Base-by-base conservation (phyloP, 2,329 filamentous ascomycete genomes). In the Penicillium sp. region DNA sequence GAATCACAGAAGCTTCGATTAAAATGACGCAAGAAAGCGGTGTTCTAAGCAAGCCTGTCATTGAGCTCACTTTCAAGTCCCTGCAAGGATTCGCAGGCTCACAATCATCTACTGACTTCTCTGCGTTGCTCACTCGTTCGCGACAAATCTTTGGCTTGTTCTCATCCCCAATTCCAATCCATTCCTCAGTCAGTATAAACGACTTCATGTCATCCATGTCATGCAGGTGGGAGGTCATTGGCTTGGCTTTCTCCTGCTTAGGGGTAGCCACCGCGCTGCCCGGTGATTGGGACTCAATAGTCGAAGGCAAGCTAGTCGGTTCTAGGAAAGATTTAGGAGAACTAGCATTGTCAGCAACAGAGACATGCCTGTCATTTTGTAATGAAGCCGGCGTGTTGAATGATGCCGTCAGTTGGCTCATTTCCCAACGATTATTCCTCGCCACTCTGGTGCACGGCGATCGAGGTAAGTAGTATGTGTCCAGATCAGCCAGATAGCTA, bases 31-130 rank as follows among this genome's bases (percentile, higher is more conserved):
- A 55, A 33, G 63, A 61, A 13, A 60, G 64, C 3, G 64, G 61
- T 21, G 47, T 65, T 27, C 47, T 66, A 21, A 62, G 64, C 10
- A 53, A 56, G 31, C 54, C 54, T n/a, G 14, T 67, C 3, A 46
- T 56, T 58, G 56, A 39, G 4, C 21, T 14, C 24, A 48, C 24
- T 29, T 54, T 54, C 33, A 24, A 42, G 22, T 47, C 43, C 14
- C 11, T 39, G 13, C 22, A 47, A 43, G 22, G 47, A 39, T 37
- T 53, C 3, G 35, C 29, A 13, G 44, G n/a, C 22, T 10, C 10
- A 29, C 26, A 46, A 3, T 46, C 49, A 31, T 19, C 31, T 9
- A 22, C 7, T 39, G 35, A 43, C 19, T 22, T 16, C 7, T 19
- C n/a, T 16, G 16, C 21, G 5, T 24, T 52, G 9, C 31, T 42